Percentiles rank a stretch among this genome's conserved stretches.
Evolutionary conservation across 2,329 filamentous ascomycete species (phyloP).

Genomic region (Diplocarpon mali): DNA sequence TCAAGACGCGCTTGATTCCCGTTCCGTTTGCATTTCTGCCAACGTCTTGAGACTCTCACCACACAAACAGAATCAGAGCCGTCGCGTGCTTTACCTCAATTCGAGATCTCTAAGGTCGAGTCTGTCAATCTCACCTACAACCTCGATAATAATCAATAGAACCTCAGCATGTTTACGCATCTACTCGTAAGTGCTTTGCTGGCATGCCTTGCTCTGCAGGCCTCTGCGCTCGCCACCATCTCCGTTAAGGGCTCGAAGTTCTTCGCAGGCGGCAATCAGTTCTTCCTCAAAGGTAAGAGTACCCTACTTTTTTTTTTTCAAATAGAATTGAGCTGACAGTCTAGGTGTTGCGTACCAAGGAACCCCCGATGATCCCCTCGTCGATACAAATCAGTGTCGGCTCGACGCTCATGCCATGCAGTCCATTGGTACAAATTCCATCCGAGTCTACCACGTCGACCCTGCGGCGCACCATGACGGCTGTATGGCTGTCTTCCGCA

Average conservation of each 20-base stretch:
- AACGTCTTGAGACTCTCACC: neutral
- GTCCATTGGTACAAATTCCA: slow-evolving; percentile 67
- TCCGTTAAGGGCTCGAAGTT: slow-evolving; percentile 23
- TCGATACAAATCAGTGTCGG: slow-evolving; percentile 63
- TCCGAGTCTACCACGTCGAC: slow-evolving; percentile 83
- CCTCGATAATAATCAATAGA: neutral
- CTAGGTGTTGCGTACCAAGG: slow-evolving; percentile 65
- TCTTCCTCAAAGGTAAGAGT: slow-evolving; percentile 24
- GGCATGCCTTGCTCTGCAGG: slow-evolving; percentile 7
- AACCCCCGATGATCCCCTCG: slow-evolving; percentile 58
- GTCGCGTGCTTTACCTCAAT: neutral
- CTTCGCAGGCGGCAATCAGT: slow-evolving; percentile 22
- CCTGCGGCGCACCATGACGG: slow-evolving; percentile 56
- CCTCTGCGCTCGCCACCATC: slow-evolving; percentile 16
- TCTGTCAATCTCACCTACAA: too few relatives aligned
- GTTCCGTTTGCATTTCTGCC: neutral
- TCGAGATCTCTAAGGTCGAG: neutral
- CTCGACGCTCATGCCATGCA: slow-evolving; percentile 69
- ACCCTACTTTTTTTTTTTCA: too few relatives aligned
- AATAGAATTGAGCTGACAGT: slow-evolving; percentile 36
- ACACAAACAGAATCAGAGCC: neutral
- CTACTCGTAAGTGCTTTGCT: slow-evolving; percentile 9
- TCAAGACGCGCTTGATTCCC: neutral
- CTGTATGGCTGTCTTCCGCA: slow-evolving; percentile 70
- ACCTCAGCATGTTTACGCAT: slow-evolving; percentile 11